Evolutionary conservation across 805 yeast species (phyloP).

Genomic region (Wickerhamomyces subpelliculosus): DNA sequence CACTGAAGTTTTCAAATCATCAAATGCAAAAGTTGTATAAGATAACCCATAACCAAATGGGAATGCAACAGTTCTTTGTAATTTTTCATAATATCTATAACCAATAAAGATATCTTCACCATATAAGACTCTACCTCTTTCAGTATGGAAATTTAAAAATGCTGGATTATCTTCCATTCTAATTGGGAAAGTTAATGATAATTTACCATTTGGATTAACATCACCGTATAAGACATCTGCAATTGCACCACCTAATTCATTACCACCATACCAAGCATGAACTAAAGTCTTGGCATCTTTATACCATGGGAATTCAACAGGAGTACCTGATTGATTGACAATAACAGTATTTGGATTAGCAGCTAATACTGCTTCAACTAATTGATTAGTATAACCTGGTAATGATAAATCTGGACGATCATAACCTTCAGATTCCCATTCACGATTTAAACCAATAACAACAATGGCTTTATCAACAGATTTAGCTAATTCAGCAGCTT

Average conservation of each 20-base stretch:
- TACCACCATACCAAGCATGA: slow-evolving; percentile 57
- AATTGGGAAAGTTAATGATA: slow-evolving; percentile 49
- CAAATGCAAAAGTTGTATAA: slow-evolving; percentile 42
- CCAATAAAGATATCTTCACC: slow-evolving; percentile 67
- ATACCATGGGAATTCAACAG: slow-evolving; percentile 53
- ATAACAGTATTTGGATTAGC: slow-evolving; percentile 47
- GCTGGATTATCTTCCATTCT: slow-evolving; percentile 50
- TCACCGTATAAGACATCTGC: slow-evolving; percentile 59
- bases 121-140: slow-evolving; percentile 47
- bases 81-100: slow-evolving; percentile 52
- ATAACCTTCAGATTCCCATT: slow-evolving; percentile 57
- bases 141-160: slow-evolving; percentile 41
- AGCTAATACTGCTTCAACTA: slow-evolving; percentile 37
- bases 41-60: slow-evolving; percentile 63
- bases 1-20: slow-evolving; percentile 27
- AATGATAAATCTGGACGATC: slow-evolving; percentile 47
- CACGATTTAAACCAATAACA: slow-evolving; percentile 44
- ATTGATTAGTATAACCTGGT: slow-evolving; percentile 42
- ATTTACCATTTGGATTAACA: slow-evolving; percentile 52
- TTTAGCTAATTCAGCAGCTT: slow-evolving; percentile 44
- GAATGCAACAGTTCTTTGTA: slow-evolving; percentile 39
- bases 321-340: slow-evolving; percentile 58
- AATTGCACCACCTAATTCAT: slow-evolving; percentile 51
- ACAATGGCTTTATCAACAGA: slow-evolving; percentile 46
- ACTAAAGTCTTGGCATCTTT: slow-evolving; percentile 35